These are phyloP conservation scores for Sporothrix pseudoabietina DNA, from an alignment of 2,329 filamentous ascomycete species.

Conservation along the genomic window DNA sequence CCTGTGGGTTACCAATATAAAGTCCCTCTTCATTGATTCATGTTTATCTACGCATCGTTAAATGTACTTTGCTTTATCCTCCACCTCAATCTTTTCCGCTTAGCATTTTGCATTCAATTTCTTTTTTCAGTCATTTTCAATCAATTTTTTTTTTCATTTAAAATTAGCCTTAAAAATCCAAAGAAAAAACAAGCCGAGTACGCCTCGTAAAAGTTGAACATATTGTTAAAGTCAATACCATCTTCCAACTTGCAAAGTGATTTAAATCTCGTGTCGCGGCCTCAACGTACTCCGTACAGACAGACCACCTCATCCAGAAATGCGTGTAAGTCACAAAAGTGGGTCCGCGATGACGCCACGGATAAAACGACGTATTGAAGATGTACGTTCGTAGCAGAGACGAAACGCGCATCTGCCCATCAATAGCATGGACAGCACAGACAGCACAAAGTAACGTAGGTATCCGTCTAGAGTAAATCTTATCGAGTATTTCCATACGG, in stretches of 20 bases:
- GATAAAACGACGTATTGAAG: background rate
- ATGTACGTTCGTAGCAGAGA: too few relatives aligned
- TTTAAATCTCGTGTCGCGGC: too few relatives aligned
- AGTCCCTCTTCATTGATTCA: background rate
- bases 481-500: background rate
- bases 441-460: background rate
- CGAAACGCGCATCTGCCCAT: background rate
- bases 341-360: background rate
- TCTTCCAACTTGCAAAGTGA: background rate
- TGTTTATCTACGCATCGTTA: background rate
- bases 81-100: too few relatives aligned
- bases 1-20: background rate
- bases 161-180: background rate
- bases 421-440: background rate
- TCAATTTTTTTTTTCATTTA: too few relatives aligned
- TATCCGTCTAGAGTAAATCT: background rate
- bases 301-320: background rate
- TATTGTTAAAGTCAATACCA: too few relatives aligned
- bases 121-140: background rate
- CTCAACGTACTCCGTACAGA: too few relatives aligned
- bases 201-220: too few relatives aligned
- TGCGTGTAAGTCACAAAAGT: constrained; percentile 1
- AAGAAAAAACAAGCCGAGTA: too few relatives aligned
- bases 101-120: background rate
- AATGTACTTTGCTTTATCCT: background rate